Percentiles rank a stretch among this genome's conserved stretches.
Conservation (phyloP, 257 asterid species). For the Schizonepeta tenuifolia region DNA sequence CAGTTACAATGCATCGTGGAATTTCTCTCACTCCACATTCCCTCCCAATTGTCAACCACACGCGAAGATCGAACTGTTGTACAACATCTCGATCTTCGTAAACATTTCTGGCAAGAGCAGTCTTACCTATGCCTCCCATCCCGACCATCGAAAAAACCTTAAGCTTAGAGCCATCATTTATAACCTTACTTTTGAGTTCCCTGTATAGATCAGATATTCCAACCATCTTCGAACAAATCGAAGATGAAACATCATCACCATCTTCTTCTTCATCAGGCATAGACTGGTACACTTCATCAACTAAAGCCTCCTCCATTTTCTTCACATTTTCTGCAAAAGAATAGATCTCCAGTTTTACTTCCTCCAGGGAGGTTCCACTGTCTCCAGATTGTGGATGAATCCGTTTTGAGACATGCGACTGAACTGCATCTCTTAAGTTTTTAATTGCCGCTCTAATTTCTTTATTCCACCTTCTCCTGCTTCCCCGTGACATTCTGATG, state of each 20-base stretch:
- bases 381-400: not conserved
- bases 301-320: not conserved
- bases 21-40: not conserved
- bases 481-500: not conserved
- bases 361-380: not conserved
- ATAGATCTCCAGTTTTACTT: not conserved
- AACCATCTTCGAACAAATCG: constrained; percentile 6
- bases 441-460: constrained; percentile 12
- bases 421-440: constrained; percentile 4
- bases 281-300: not conserved
- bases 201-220: constrained; percentile 9
- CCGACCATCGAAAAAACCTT: constrained; percentile 16
- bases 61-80: not conserved
- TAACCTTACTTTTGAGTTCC: not conserved
- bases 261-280: not conserved
- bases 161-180: not conserved
- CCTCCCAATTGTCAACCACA: not conserved
- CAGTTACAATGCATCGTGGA: not conserved
- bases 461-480: constrained; percentile 6
- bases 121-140: constrained; percentile 26
- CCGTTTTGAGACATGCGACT: constrained; percentile 9
- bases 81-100: constrained; percentile 11
- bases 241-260: not conserved
- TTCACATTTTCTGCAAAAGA: constrained; percentile 5
- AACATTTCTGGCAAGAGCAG: constrained; percentile 4